phyloP scores from a whole-genome alignment of 306 rosid genomes.

The Carpinus viminea region DNA sequence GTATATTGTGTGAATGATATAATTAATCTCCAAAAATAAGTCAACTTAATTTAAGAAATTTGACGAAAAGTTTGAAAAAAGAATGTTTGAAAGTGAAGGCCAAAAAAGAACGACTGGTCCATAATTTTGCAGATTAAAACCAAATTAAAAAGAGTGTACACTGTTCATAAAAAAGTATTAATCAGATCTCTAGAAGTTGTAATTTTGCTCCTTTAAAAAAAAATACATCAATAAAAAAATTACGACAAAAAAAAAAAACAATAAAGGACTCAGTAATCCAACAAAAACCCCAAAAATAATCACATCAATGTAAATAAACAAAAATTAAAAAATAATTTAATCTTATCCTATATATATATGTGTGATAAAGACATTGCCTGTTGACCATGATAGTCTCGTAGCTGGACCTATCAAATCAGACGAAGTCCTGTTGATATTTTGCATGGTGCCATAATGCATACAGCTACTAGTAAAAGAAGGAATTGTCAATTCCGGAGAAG shows the following conservation, averaged over 20 bases:
- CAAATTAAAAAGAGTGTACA: too few species aligned
- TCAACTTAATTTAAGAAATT: not conserved
- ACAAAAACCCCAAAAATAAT: too few species aligned
- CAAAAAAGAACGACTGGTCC: not conserved
- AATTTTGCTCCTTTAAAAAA: too few species aligned
- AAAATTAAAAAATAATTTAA: too few species aligned
- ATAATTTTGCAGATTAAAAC: not conserved
- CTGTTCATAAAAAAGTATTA: too few species aligned
- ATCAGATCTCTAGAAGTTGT: not conserved
- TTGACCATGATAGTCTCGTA: not conserved
- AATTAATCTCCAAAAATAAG: not conserved
- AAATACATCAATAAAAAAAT: too few species aligned
- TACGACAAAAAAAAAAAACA: too few species aligned
- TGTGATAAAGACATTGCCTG: not conserved
- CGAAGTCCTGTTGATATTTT: not conserved
- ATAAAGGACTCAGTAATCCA: too few species aligned
- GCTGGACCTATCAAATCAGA: not conserved
- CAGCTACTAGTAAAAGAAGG: constrained; percentile 1
- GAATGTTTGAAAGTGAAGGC: not conserved
- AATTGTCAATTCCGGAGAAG: not conserved
- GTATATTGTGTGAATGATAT: too few species aligned
- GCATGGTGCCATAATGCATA: constrained; percentile 8
- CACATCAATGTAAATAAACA: too few species aligned
- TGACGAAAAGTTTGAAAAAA: not conserved
- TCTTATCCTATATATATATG: not conserved